Evolutionary conservation across 73 alveolate genomes (phyloP), one percentile per base, ranked within the genome.

Genomic region (Strombidium stylifer): DNA sequence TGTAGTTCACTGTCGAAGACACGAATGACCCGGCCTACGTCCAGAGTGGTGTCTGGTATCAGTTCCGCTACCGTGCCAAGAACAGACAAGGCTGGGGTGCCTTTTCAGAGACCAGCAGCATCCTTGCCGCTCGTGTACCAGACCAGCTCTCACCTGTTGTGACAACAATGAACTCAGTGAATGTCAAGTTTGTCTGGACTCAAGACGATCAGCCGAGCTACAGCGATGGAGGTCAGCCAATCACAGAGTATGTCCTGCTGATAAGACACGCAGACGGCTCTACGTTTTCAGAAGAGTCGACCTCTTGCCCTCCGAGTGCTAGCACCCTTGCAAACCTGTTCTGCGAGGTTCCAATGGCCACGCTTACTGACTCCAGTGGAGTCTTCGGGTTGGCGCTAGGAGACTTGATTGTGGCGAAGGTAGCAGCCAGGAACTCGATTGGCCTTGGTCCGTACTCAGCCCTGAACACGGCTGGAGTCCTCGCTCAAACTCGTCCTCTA

Each of bases 1-100:
- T 30, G 27, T 16, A 10, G 15, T 4, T 46, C 21, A 15, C 21
- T 20, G 16, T 8, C 19, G 19, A 52, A 5, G 12, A 52, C 3
- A 64, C 41, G n/a, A 40, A 36, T 5, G 4, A 19, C 12, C 34
- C 62, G 11, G 82, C 72, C 1, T 3, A 16, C 32, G 24, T 36
- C 18, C 53, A 69, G 30, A 32, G n/a, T n/a, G n/a, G n/a, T n/a
- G n/a, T n/a, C n/a, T n/a, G n/a, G n/a, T n/a, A n/a, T n/a, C 32
- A 19, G 19, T 69, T 69, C 46, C 52, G 53, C 52, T 69, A 69
- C 64, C 24, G 82, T 52, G 72, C 55, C 21, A 19, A 52, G 20
- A 69, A 69, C 39, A 34, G 58, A 39, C 26, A 69, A 10, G 82
- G 82, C 34, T 69, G 72, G 82, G 52, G 82, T 37, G 82, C 20